These are phyloP conservation scores for Boechera retrofracta DNA, from an alignment of 345 rosid species.

Conservation along the genomic window DNA sequence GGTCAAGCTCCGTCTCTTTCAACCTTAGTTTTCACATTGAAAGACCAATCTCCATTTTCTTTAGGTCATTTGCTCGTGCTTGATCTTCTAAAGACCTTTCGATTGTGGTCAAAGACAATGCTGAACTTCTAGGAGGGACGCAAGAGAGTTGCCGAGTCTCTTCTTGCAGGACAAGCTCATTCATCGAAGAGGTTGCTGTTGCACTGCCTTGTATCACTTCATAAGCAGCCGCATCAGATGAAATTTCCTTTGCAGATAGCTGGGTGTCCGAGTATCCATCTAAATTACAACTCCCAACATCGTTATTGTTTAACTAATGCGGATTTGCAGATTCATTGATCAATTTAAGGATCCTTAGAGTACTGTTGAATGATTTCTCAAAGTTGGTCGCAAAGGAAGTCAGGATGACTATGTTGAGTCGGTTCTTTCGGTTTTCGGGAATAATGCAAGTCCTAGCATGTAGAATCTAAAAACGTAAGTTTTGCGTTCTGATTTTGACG, in stretches of 20 bases:
- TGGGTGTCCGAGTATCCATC: conserved; percentile 48
- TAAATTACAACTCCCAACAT: conserved; percentile 40
- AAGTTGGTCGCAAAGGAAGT: conserved; percentile 64
- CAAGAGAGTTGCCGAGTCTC: conserved; percentile 49
- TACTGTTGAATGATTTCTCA: conserved; percentile 83
- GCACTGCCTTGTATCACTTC: conserved; percentile 51
- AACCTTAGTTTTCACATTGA: too few relatives aligned
- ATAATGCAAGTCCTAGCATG: too few relatives aligned
- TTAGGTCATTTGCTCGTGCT: too few relatives aligned
- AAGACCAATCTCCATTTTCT: too few relatives aligned
- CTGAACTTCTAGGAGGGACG: conserved; percentile 45
- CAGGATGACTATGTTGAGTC: too few relatives aligned
- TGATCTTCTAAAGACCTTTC: too few relatives aligned
- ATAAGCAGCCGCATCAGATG: conserved; percentile 32
- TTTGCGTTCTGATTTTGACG: too few relatives aligned
- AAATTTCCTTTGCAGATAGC: conserved; percentile 38
- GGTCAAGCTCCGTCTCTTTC: too few relatives aligned
- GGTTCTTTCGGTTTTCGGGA: too few relatives aligned
- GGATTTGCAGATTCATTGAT: conserved; percentile 58
- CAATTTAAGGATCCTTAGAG: conserved; percentile 78
- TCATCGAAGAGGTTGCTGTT: conserved; percentile 36
- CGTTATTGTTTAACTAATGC: conserved; percentile 31
- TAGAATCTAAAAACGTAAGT: too few relatives aligned
- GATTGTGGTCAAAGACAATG: conserved; percentile 15
- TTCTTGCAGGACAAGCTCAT: conserved; percentile 50